A percentile compares a stretch with the other conserved stretches of the same genome.
Evolutionary conservation across 768 basidiomycete species (phyloP).

Genomic region (Porphyrellus cyaneotinctus): DNA sequence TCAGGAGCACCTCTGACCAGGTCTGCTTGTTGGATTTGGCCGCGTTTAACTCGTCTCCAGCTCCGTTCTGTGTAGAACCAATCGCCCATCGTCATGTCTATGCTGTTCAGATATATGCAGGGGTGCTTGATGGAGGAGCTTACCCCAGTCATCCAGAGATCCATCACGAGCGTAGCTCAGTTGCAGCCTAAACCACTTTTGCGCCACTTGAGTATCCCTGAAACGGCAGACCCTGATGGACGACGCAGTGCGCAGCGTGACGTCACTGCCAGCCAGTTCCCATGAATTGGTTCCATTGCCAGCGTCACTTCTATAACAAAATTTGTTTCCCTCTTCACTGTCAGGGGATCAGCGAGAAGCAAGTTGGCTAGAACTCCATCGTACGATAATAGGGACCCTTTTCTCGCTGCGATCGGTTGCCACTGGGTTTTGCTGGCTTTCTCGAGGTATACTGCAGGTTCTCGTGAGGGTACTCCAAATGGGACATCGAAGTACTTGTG

Average conservation of each 20-base stretch:
- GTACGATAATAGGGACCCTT: not conserved
- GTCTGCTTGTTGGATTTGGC: constrained; percentile 1
- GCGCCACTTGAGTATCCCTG: not conserved
- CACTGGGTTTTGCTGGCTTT: not conserved
- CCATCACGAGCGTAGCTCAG: constrained; percentile 2
- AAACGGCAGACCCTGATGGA: constrained; percentile 1
- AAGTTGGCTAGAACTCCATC: not conserved
- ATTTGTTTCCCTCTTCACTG: not conserved
- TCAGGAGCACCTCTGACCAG: not conserved
- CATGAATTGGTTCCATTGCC: not conserved
- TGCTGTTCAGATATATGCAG: not conserved
- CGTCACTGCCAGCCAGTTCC: not conserved
- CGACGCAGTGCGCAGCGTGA: not conserved
- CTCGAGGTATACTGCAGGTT: constrained; percentile 1
- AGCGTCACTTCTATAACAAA: not conserved
- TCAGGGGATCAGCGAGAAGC: not conserved
- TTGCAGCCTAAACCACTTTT: constrained; percentile 5
- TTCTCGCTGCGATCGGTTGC: not conserved
- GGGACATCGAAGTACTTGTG: constrained; percentile 1
- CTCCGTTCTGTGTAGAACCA: not conserved
- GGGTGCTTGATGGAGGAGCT: not conserved
- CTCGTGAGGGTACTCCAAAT: not conserved
- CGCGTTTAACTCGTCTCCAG: constrained; percentile 5
- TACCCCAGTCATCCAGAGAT: not conserved
- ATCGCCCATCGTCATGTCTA: not conserved